A percentile compares a stretch with the other conserved stretches of the same genome.
These are phyloP conservation scores for Porpolomopsis calyptriformis DNA, from an alignment of 768 basidiomycete genomes.

Conservation along the genomic window DNA sequence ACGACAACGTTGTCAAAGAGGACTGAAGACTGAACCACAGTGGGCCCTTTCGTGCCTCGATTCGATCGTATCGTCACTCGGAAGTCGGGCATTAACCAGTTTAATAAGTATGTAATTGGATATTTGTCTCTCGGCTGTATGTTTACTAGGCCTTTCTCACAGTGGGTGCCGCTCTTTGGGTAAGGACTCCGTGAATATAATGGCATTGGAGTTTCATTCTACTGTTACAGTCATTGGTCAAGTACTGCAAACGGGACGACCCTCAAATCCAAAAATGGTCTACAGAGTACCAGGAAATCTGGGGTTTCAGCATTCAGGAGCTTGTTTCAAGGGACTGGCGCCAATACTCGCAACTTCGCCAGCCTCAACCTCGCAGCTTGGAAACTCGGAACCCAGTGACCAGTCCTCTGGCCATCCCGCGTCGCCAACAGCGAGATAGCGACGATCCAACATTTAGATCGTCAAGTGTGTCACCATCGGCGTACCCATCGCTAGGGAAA, in stretches of 20 bases:
- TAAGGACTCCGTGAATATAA: constrained; percentile 22
- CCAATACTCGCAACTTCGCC: constrained; percentile 12
- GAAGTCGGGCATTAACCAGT: constrained; percentile 40
- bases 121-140: too few relatives aligned
- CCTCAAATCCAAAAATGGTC: constrained; percentile 47
- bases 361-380: constrained; percentile 8
- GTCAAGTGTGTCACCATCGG: constrained; percentile 20
- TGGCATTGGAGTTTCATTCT: constrained; percentile 7
- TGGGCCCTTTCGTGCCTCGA: constrained; percentile 36
- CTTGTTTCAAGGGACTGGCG: constrained; percentile 29
- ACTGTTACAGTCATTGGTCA: constrained; percentile 41
- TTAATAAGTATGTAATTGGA: constrained; percentile 27
- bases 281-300: constrained; percentile 52
- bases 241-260: constrained; percentile 50
- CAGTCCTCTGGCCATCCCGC: constrained; percentile 16
- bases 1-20: constrained; percentile 28
- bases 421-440: constrained; percentile 22
- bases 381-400: constrained; percentile 7
- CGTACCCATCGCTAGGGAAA: constrained; percentile 21
- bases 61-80: constrained; percentile 35
- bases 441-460: constrained; percentile 18
- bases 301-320: constrained; percentile 52
- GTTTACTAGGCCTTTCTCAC: constrained; percentile 11
- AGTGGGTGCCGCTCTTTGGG: constrained; percentile 60
- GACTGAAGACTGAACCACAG: constrained; percentile 27